These are phyloP conservation scores for Amylostereum areolatum DNA, from an alignment of 1,284 basidiomycete genomes.

Conservation along the genomic window DNA sequence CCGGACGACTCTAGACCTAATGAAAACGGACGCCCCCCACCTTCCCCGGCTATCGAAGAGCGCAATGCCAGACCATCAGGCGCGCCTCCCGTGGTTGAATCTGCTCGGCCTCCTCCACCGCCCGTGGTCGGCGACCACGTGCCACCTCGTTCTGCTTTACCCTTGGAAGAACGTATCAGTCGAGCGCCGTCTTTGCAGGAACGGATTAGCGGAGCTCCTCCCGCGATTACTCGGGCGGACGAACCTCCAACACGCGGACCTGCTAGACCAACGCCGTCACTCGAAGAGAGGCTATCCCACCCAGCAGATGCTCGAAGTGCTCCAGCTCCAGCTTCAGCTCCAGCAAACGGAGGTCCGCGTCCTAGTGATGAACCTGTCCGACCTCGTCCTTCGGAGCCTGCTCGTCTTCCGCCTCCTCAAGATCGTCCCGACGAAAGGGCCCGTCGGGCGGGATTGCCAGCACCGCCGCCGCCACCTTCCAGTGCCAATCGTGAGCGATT, in stretches of 20 bases:
- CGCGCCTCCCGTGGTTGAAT: not conserved
- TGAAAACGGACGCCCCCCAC: constrained; percentile 5
- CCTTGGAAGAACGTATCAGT: constrained; percentile 23
- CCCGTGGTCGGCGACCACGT: constrained; percentile 8
- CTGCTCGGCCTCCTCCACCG: constrained; percentile 1
- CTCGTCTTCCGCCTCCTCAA: too few species aligned
- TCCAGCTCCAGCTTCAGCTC: not conserved
- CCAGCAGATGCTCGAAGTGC: not conserved
- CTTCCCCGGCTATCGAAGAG: constrained; percentile 7
- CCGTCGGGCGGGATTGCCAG: too few species aligned
- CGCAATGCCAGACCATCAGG: not conserved
- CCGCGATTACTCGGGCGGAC: constrained; percentile 6
- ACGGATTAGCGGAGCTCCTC: constrained; percentile 14
- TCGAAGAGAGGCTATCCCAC: not conserved
- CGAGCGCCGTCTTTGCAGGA: constrained; percentile 23
- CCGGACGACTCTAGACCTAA: not conserved
- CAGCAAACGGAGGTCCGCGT: not conserved
- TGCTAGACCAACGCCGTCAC: not conserved
- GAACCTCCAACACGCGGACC: constrained; percentile 2
- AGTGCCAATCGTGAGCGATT: too few species aligned
- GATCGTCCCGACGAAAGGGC: too few species aligned
- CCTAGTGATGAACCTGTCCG: not conserved
- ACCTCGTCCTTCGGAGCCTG: not conserved
- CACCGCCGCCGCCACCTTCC: too few species aligned
- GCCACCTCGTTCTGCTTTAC: constrained; percentile 13